Conservation (phyloP, 2,329 filamentous ascomycete genomes). For the Aplosporella prunicola region DNA sequence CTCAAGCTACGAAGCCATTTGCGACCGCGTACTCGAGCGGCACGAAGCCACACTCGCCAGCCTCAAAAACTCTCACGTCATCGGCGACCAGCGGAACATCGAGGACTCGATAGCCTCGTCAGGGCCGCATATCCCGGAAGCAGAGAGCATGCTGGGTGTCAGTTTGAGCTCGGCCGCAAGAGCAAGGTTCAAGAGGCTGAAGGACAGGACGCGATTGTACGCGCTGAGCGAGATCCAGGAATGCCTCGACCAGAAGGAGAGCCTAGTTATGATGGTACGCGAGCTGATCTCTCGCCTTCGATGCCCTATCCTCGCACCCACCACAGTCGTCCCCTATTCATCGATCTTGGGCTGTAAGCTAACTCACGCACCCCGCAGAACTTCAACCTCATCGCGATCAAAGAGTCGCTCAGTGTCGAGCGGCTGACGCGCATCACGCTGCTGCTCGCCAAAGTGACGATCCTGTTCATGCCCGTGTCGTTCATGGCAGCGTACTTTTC, state of each 20-base stretch:
- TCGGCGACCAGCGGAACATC: not conserved
- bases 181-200: slow-evolving; percentile 50
- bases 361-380: slow-evolving; percentile 51
- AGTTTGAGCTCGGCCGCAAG: slow-evolving; percentile 40
- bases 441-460: slow-evolving; percentile 63
- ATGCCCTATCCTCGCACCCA: not conserved
- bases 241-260: slow-evolving; percentile 60
- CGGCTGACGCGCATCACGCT: slow-evolving; percentile 63
- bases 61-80: slow-evolving; percentile 35
- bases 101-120: not conserved
- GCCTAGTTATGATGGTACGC: slow-evolving; percentile 56
- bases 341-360: not conserved
- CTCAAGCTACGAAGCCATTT: slow-evolving; percentile 50
- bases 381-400: slow-evolving; percentile 68
- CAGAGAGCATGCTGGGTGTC: slow-evolving; percentile 35
- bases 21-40: slow-evolving; percentile 47
- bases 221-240: slow-evolving; percentile 54
- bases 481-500: slow-evolving; percentile 69
- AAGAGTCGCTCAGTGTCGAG: slow-evolving; percentile 63
- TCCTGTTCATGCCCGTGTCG: slow-evolving; percentile 65
- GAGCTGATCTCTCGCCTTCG: not conserved
- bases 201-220: slow-evolving; percentile 50
- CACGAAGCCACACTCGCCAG: slow-evolving; percentile 34
- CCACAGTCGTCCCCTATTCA: not conserved
- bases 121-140: slow-evolving; percentile 20